Evolutionary conservation across 805 yeast genomes (phyloP).

Genomic region (Kluyveromyces wickerhamii): DNA sequence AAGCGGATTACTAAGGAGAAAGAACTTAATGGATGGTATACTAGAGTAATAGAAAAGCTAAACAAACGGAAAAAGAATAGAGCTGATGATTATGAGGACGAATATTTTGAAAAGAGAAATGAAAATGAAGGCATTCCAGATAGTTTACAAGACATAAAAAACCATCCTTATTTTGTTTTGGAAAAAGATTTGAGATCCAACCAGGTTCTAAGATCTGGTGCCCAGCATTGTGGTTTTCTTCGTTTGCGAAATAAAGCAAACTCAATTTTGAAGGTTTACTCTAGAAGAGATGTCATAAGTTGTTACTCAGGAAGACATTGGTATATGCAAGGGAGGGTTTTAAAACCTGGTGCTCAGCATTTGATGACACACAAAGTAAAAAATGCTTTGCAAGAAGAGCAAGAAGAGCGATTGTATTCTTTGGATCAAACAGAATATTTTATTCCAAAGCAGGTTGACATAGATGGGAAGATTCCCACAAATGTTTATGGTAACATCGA

Average conservation of each 20-base stretch:
- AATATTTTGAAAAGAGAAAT: constrained; percentile 38
- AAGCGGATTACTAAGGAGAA: constrained; percentile 59
- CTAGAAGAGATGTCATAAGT: constrained; percentile 51
- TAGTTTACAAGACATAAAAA: constrained; percentile 69
- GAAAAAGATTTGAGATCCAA: constrained; percentile 66
- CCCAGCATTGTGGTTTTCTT: constrained; percentile 62
- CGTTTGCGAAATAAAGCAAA: constrained; percentile 36
- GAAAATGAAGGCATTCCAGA: constrained; percentile 82
- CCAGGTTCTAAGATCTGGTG: constrained; percentile 62
- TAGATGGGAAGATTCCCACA: constrained; percentile 59
- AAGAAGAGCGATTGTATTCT: constrained; percentile 65
- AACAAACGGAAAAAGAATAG: constrained; percentile 22
- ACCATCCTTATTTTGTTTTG: constrained; percentile 79
- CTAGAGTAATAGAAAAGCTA: constrained; percentile 30
- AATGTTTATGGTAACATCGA: constrained; percentile 83
- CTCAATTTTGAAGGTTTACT: constrained; percentile 54
- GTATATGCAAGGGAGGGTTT: constrained; percentile 71
- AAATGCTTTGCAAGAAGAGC: constrained; percentile 35
- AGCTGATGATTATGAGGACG: constrained; percentile 31
- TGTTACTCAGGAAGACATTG: constrained; percentile 76
- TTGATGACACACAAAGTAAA: constrained; percentile 37
- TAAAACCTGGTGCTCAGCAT: constrained; percentile 66
- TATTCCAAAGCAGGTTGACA: constrained; percentile 48
- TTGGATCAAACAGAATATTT: constrained; percentile 69
- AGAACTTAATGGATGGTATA: constrained; percentile 56